Evolutionary conservation across 306 rosid species (phyloP).

Genomic region (Vigna hirtella): DNA sequence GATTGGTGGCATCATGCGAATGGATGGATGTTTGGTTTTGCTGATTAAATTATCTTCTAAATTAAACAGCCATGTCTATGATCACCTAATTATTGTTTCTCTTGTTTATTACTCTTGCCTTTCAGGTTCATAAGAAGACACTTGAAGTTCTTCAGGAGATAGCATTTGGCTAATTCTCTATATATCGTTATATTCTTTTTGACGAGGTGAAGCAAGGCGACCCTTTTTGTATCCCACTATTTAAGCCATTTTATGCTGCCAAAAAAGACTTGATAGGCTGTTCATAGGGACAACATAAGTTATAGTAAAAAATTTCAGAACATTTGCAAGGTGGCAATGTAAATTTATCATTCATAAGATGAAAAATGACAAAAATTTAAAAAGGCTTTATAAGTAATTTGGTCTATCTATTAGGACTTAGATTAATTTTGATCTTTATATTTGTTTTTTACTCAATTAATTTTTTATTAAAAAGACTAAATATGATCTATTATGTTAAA

Average conservation of each 20-base stretch:
- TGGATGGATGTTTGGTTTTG: slow-evolving; percentile 5
- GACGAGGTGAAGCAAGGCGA: slow-evolving; percentile 10
- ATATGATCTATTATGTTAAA: no score
- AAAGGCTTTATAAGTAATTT: no score
- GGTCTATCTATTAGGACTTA: no score
- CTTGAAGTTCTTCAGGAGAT: slow-evolving; percentile 86
- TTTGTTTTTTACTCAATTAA: no score
- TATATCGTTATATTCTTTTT: no score
- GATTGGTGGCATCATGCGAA: neutral
- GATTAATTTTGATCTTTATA: no score
- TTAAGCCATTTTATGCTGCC: slow-evolving; percentile 29
- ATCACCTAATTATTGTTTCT: slow-evolving; percentile 10
- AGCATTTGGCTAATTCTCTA: slow-evolving; percentile 61
- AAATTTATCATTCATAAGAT: neutral
- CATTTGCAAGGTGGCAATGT: slow-evolving; percentile 30
- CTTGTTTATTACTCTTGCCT: slow-evolving; percentile 41
- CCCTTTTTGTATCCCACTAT: slow-evolving; percentile 15
- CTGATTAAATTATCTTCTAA: slow-evolving; percentile 8
- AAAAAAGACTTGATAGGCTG: slow-evolving; percentile 34
- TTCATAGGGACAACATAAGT: slow-evolving; percentile 36
- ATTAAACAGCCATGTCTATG: slow-evolving; percentile 10
- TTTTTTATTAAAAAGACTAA: no score
- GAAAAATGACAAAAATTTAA: neutral
- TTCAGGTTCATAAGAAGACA: slow-evolving; percentile 90
- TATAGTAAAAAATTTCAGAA: neutral